Evolutionary conservation across 2,329 filamentous ascomycete species (phyloP).

Genomic region (Ophiocordyceps unilateralis): DNA sequence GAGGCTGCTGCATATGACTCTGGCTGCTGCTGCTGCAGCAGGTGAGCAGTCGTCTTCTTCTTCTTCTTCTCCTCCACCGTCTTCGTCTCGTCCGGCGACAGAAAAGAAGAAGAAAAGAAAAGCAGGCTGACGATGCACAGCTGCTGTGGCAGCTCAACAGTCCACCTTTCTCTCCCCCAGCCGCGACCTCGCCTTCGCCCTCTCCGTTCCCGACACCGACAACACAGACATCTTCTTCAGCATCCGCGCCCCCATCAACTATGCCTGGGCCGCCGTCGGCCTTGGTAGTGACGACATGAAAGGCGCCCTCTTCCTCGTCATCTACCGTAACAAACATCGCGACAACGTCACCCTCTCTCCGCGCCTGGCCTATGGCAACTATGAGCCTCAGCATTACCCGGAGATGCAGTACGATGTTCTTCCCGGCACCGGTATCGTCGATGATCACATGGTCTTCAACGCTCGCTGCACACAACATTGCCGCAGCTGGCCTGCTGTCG

Average conservation of each 20-base stretch:
- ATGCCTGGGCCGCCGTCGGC: conserved; percentile 37
- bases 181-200: conserved; percentile 27
- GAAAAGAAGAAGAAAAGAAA: neutral
- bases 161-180: conserved; percentile 27
- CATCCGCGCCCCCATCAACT: conserved; percentile 25
- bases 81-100: too few species aligned
- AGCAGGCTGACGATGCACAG: neutral
- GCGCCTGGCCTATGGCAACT: conserved; percentile 29
- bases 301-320: conserved; percentile 33
- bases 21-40: conserved; percentile 8
- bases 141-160: conserved; percentile 8
- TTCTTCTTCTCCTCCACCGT: too few species aligned
- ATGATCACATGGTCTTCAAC: conserved; percentile 29
- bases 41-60: conserved; percentile 7
- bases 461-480: conserved; percentile 34
- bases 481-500: conserved; percentile 25
- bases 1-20: conserved; percentile 12
- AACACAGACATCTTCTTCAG: conserved; percentile 35
- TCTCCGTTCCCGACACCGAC: conserved; percentile 28
- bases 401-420: conserved; percentile 27
- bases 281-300: conserved; percentile 34
- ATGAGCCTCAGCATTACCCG: conserved; percentile 31
- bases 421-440: conserved; percentile 27
- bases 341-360: conserved; percentile 38
- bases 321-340: conserved; percentile 29